Evolutionary conservation across 164 flowering plant species (phyloP).

Genomic region (Chimonanthus salicifolius): DNA sequence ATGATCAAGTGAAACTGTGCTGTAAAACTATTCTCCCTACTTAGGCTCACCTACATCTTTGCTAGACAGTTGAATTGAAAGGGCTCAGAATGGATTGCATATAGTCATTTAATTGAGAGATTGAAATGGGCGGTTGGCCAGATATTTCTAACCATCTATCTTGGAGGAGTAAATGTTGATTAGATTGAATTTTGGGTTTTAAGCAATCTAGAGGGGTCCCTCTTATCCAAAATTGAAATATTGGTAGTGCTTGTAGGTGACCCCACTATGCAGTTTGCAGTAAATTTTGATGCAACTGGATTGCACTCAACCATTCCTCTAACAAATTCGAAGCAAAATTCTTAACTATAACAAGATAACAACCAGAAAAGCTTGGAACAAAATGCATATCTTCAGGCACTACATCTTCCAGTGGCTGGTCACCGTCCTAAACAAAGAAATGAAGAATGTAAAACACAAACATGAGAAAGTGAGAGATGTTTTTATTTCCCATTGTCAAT

Average conservation of each 20-base stretch:
- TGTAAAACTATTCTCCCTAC: background rate
- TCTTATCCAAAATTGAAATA: too few relatives aligned
- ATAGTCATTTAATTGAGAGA: too few relatives aligned
- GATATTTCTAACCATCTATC: background rate
- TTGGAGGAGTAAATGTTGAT: background rate
- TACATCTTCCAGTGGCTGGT: constrained; percentile 34
- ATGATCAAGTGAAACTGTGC: background rate
- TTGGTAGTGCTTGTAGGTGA: too few relatives aligned
- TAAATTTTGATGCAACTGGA: background rate
- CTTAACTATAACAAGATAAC: constrained; percentile 8
- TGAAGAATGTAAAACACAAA: background rate
- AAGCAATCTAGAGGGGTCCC: too few relatives aligned
- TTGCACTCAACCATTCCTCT: background rate
- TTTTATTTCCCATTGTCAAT: background rate
- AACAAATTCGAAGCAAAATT: background rate
- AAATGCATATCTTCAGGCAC: constrained; percentile 43
- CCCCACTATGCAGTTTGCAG: too few relatives aligned
- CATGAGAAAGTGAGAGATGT: background rate
- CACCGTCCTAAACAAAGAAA: constrained; percentile 40
- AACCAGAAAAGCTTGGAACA: constrained; percentile 54
- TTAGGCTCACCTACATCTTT: background rate
- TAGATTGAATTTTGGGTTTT: too few relatives aligned
- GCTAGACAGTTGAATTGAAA: background rate
- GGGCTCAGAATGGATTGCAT: background rate
- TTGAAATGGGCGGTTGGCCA: background rate